Conservation (phyloP, 768 basidiomycete species). For the Naematelia aurantialba region DNA sequence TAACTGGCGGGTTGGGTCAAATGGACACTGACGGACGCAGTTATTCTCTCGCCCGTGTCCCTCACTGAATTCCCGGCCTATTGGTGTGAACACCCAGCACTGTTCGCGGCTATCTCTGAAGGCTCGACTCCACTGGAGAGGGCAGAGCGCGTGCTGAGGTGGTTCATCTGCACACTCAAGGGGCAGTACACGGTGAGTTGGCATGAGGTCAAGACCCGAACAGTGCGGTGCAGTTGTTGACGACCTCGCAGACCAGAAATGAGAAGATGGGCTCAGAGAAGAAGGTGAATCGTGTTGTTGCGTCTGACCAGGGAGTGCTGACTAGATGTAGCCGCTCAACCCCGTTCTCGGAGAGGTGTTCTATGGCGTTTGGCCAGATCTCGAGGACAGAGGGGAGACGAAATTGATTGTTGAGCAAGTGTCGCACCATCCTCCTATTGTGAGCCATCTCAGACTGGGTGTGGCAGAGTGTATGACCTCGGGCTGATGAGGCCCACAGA, state of each 20-base stretch:
- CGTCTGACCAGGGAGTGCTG: too few species aligned
- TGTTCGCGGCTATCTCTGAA: slow-evolving; percentile 81
- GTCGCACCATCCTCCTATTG: slow-evolving; percentile 71
- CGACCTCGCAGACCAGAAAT: slow-evolving; percentile 65
- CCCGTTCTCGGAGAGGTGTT: slow-evolving; percentile 86
- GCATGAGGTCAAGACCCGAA: neutral
- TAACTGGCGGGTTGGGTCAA: too few species aligned
- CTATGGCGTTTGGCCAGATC: slow-evolving; percentile 81
- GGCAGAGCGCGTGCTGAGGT: slow-evolving; percentile 74
- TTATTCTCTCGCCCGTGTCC: slow-evolving; percentile 86
- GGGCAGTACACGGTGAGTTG: slow-evolving; percentile 61
- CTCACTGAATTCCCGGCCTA: slow-evolving; percentile 93
- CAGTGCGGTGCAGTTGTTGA: neutral
- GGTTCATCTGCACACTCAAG: slow-evolving; percentile 96
- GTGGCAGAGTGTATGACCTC: too few species aligned
- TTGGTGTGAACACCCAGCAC: slow-evolving; percentile 90
- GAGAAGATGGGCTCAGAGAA: slow-evolving; percentile 97
- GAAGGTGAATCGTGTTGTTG: slow-evolving; percentile 68
- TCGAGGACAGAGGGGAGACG: slow-evolving; percentile 69
- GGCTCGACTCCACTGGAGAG: slow-evolving; percentile 70
- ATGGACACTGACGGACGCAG: too few species aligned
- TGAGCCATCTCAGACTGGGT: slow-evolving; percentile 18
- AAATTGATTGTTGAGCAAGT: slow-evolving; percentile 87
- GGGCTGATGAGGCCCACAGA: slow-evolving; percentile 27
- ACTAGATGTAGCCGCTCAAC: slow-evolving; percentile 74